These are phyloP conservation scores for Blakeslea trispora DNA, from an alignment of 371 early-diverging fungal species.

Conservation along the genomic window DNA sequence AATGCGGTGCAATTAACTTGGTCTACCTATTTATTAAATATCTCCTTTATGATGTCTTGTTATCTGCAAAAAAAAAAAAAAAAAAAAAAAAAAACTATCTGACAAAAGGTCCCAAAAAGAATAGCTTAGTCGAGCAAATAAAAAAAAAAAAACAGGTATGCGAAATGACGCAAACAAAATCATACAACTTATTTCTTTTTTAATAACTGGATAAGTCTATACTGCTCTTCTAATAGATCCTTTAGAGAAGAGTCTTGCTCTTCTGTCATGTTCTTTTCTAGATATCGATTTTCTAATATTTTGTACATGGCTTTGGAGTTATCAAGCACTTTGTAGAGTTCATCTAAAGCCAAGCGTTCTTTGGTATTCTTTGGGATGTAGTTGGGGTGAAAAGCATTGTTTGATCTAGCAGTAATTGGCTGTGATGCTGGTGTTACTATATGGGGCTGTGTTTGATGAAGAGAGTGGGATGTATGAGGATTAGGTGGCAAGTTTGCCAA, in stretches of 20 bases:
- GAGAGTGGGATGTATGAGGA: conserved; percentile 1
- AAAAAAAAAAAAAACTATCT: no score
- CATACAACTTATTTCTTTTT: conserved; percentile 6
- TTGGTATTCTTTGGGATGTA: conserved; percentile 41
- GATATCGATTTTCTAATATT: conserved; percentile 10
- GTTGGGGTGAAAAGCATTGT: conserved; percentile 47
- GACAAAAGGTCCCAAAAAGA: conserved; percentile 5
- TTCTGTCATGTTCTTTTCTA: not conserved
- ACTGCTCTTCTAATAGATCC: conserved; percentile 16
- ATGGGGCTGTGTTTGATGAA: conserved; percentile 6
- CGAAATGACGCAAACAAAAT: no score
- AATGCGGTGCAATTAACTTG: no score
- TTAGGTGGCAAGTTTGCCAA: conserved; percentile 14
- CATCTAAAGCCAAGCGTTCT: conserved; percentile 32
- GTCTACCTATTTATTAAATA: no score
- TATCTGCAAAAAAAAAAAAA: no score
- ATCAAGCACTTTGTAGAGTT: conserved; percentile 37
- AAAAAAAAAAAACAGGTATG: no score
- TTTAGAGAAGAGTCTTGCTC: conserved; percentile 7
- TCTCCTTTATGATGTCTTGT: no score
- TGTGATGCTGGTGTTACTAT: conserved; percentile 41
- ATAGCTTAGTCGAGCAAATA: conserved; percentile 8
- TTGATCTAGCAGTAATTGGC: conserved; percentile 44
- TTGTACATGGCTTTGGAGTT: conserved; percentile 22
- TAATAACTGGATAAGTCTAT: conserved; percentile 7